Conservation (phyloP, 345 rosid species). For the Gossypioides kirkii region DNA sequence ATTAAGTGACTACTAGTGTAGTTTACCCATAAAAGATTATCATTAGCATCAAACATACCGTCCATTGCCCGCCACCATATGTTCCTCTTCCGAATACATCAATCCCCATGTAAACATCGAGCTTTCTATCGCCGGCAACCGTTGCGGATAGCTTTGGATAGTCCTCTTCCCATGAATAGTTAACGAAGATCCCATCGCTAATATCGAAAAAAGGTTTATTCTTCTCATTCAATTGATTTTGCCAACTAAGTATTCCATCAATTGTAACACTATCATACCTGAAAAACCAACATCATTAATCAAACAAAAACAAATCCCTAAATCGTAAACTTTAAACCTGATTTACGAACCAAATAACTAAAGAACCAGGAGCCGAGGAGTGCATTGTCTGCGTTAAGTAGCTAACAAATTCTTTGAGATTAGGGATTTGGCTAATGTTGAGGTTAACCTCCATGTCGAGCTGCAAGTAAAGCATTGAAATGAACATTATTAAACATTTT, state of each 20-base stretch:
- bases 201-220: constrained; percentile 81
- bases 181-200: constrained; percentile 76
- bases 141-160: constrained; percentile 60
- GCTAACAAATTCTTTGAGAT: constrained; percentile 58
- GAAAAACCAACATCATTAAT: constrained; percentile 2
- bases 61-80: constrained; percentile 84
- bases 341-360: constrained; percentile 67
- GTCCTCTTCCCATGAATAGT: constrained; percentile 67
- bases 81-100: constrained; percentile 77
- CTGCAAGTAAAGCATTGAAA: constrained; percentile 33
- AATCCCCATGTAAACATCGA: constrained; percentile 82
- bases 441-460: constrained; percentile 64
- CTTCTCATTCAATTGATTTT: constrained; percentile 55
- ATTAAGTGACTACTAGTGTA: too few relatives aligned
- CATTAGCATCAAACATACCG: constrained; percentile 32
- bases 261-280: constrained; percentile 84
- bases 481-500: too few relatives aligned
- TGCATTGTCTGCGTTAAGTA: constrained; percentile 74
- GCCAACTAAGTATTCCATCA: constrained; percentile 54
- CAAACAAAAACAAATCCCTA: not conserved
- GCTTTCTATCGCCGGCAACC: constrained; percentile 68
- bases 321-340: not conserved
- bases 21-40: not conserved
- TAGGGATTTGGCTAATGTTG: constrained; percentile 42
- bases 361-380: constrained; percentile 54